Evolutionary conservation across 768 basidiomycete species (phyloP).

Genomic region (Favolaschia claudopus): DNA sequence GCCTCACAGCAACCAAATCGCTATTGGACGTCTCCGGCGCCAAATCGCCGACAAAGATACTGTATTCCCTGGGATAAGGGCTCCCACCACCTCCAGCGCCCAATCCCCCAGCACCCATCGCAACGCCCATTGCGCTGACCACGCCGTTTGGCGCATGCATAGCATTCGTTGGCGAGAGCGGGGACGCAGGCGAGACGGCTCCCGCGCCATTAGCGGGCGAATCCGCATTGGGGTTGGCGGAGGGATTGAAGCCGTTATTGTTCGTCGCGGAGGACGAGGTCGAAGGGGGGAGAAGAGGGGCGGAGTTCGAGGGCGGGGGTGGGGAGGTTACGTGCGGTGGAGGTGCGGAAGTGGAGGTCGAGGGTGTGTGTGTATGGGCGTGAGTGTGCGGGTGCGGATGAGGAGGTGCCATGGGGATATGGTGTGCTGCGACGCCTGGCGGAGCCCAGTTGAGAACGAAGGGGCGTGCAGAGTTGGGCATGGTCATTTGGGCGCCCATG

Average conservation of each 20-base stretch:
- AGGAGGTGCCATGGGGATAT: too few relatives aligned
- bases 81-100: slow-evolving; percentile 37
- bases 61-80: slow-evolving; percentile 84
- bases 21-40: slow-evolving; percentile 93
- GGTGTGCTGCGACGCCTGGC: too few relatives aligned
- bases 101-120: neutral
- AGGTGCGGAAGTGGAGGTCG: slow-evolving; percentile 22
- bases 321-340: slow-evolving; percentile 45
- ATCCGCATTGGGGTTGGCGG: neutral
- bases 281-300: slow-evolving; percentile 33
- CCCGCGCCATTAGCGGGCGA: neutral
- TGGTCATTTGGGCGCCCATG: slow-evolving; percentile 58
- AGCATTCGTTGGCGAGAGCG: slow-evolving; percentile 10
- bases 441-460: slow-evolving; percentile 86
- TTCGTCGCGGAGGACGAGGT: neutral
- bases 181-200: slow-evolving; percentile 18
- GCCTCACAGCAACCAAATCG: slow-evolving; percentile 79
- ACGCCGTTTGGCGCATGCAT: neutral
- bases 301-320: slow-evolving; percentile 37
- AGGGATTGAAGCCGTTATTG: neutral
- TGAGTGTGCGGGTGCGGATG: too few relatives aligned
- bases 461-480: slow-evolving; percentile 88
- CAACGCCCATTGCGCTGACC: neutral
- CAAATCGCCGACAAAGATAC: slow-evolving; percentile 94
- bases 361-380: too few relatives aligned